Base-by-base conservation (phyloP, 1,284 basidiomycete genomes). In the Austropuccinia psidii region DNA sequence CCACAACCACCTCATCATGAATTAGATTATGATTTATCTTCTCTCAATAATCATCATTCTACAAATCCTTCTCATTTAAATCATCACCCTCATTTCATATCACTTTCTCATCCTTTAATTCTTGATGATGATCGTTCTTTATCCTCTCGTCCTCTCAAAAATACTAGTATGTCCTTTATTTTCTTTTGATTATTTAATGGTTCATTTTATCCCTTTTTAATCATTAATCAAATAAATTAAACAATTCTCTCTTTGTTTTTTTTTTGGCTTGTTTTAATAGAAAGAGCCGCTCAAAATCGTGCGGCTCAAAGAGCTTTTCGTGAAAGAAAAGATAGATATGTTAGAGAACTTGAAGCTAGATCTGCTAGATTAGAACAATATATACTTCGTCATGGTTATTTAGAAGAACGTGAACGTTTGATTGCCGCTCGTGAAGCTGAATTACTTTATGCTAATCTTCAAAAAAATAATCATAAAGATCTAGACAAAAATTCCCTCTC, bases 201-300 rank as follows among this genome's bases (percentile, higher is more conserved):
- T n/a, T 37, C 15, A 21, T 47, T 8, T 31, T 15, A 33, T 31
- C 9, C 21, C 35, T 7, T 29, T 39, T 21, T 15, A 15, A 41
- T n/a, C n/a, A n/a, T n/a, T n/a, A n/a, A n/a, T n/a, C 35, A 33
- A 24, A n/a, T 50, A 11, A 33, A 31, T 39, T 43, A n/a, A n/a
- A n/a, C n/a, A n/a, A n/a, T 11, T 21, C 31, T 8, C 6, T 43
- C 3, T 3, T 43, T 27, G 13, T n/a, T 43, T 29, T n/a, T 3
- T n/a, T 43, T 9, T 29, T 24, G 41, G 60, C 41, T 21, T 29
- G 47, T 58, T 31, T 41, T 2, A 49, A 60, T 39, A 70, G 68
- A 70, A 61, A 55, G 68, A 13, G 68, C 68, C 13, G 68, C 68
- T 39, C 68, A 70, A 61, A 70, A 70, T 61, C 57, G 68, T 60